phyloP scores from a whole-genome alignment of 1,284 basidiomycete species.

The Cystobasidium sp. region DNA sequence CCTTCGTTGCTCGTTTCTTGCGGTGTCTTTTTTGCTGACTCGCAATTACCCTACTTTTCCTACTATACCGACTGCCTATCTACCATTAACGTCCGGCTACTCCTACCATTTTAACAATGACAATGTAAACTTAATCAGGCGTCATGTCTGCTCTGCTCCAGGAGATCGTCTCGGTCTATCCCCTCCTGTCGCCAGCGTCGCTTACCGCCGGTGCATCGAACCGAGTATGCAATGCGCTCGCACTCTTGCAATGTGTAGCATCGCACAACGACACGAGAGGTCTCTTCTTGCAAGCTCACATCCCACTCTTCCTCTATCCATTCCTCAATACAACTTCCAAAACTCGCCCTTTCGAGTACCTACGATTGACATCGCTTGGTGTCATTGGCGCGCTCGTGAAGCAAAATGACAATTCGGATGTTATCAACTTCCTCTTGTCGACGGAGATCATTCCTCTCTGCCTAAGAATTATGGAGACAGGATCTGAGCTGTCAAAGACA shows the following conservation, averaged over 20 bases:
- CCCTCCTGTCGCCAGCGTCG: slow-evolving; percentile 90
- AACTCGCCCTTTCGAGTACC: slow-evolving; percentile 98
- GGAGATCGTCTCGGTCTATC: slow-evolving; percentile 98
- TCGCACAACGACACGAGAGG: slow-evolving; percentile 91
- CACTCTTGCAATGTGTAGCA: slow-evolving; percentile 95
- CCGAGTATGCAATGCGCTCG: slow-evolving; percentile 97
- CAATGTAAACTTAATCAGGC: slow-evolving; percentile 62
- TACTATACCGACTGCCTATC: neutral
- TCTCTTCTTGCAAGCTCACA: slow-evolving; percentile 90
- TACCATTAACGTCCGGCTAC: neutral
- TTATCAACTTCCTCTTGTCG: slow-evolving; percentile 98
- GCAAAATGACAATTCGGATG: slow-evolving; percentile 99
- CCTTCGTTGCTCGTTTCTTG: neutral
- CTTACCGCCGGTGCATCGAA: slow-evolving; percentile 99
- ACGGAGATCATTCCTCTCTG: slow-evolving; percentile 99
- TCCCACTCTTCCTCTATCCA: slow-evolving; percentile 97
- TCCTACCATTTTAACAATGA: neutral
- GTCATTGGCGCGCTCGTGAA: slow-evolving; percentile 99
- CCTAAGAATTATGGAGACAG: slow-evolving; percentile 99
- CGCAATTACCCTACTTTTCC: neutral
- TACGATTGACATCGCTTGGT: slow-evolving; percentile 93
- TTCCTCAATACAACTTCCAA: slow-evolving; percentile 99
- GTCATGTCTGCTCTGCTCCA: slow-evolving; percentile 98
- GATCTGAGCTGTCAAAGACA: slow-evolving; percentile 98
- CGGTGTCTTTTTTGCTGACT: neutral